Conservation (phyloP, 2,329 filamentous ascomycete genomes). For the Verticillium albo-atrum region DNA sequence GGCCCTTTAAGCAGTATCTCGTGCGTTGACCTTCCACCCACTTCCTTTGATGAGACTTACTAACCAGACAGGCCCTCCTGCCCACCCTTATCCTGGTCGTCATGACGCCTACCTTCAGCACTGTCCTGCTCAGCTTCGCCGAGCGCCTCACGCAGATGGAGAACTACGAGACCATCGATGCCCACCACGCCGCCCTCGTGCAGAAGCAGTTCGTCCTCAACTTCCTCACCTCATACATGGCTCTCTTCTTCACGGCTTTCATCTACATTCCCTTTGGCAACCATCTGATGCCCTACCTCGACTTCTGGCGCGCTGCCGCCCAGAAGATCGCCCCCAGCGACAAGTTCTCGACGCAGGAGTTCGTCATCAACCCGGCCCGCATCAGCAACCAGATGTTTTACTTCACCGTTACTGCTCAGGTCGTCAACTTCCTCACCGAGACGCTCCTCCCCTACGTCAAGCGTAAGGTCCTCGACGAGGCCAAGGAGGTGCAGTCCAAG, state of each 20-base stretch:
- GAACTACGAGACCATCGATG: constrained; percentile 85
- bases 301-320: constrained; percentile 73
- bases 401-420: constrained; percentile 89
- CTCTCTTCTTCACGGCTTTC: constrained; percentile 88
- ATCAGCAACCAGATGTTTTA: constrained; percentile 92
- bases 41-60: too few relatives aligned
- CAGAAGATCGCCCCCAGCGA: constrained; percentile 72
- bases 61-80: constrained; percentile 84
- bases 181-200: constrained; percentile 77
- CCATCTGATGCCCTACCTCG: constrained; percentile 77
- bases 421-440: constrained; percentile 83
- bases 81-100: constrained; percentile 85
- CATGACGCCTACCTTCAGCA: constrained; percentile 72
- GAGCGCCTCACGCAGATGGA: constrained; percentile 75
- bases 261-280: constrained; percentile 91
- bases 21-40: constrained; percentile 41
- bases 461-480: constrained; percentile 71
- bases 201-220: constrained; percentile 94
- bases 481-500: constrained; percentile 67
- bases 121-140: constrained; percentile 71
- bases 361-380: constrained; percentile 77
- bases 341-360: constrained; percentile 61
- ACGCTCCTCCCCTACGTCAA: constrained; percentile 82
- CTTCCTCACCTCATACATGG: constrained; percentile 93
- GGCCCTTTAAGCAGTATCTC: constrained; percentile 79